These are phyloP conservation scores for Leccinum boreale DNA, from an alignment of 768 basidiomycete genomes.

Conservation along the genomic window DNA sequence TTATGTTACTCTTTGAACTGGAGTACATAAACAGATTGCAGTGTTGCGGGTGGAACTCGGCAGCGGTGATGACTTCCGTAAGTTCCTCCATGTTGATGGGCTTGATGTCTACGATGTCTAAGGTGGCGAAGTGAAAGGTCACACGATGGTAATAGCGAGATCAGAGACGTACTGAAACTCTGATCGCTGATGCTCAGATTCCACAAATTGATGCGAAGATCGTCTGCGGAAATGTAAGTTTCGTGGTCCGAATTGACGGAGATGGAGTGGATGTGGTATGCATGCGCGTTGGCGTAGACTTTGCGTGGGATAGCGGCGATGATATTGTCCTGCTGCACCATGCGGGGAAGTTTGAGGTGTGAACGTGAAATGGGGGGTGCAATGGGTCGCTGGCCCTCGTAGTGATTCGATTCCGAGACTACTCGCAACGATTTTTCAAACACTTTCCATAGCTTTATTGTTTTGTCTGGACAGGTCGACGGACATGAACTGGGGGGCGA, in stretches of 20 bases:
- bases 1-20: conserved; percentile 99
- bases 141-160: background rate
- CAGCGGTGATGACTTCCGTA: conserved; percentile 99
- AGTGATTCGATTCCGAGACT: conserved; percentile 94
- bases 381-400: conserved; percentile 70
- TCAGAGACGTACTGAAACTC: conserved; percentile 83
- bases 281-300: conserved; percentile 98
- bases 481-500: background rate
- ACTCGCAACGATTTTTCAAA: conserved; percentile 96
- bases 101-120: conserved; percentile 99
- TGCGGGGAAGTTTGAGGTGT: conserved; percentile 83
- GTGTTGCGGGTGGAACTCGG: conserved; percentile 96
- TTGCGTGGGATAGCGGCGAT: conserved; percentile 98
- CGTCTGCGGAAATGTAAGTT: conserved; percentile 99
- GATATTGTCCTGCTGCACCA: conserved; percentile 94
- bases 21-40: conserved; percentile 99
- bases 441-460: conserved; percentile 99
- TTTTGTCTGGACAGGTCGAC: conserved; percentile 72
- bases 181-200: conserved; percentile 98
- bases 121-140: conserved; percentile 4
- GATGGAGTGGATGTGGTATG: conserved; percentile 99
- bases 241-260: conserved; percentile 99
- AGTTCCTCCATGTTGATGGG: conserved; percentile 99
- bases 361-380: conserved; percentile 55
- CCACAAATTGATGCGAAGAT: conserved; percentile 96